Percentiles rank a stretch among this genome's conserved stretches.
Conservation (phyloP, 495 filamentous ascomycete species). For the Hypoxylon trugodes region DNA sequence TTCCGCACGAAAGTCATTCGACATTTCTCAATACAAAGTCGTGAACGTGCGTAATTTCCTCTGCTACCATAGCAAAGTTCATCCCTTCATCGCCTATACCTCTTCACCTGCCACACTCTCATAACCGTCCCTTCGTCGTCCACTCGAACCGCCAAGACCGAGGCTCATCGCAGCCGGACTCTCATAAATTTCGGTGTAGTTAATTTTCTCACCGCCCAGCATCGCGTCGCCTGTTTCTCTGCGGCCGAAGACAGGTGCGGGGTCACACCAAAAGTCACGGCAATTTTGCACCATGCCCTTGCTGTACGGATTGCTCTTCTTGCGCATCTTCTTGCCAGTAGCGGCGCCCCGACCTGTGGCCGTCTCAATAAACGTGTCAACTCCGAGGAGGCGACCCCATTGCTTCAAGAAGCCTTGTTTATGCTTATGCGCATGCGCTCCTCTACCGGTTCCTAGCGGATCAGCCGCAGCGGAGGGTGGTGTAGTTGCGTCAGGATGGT, state of each 20-base stretch:
- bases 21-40: slow-evolving; percentile 23
- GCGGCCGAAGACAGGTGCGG: slow-evolving; percentile 79
- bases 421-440: slow-evolving; percentile 58
- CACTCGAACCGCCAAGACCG: slow-evolving; percentile 25
- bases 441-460: slow-evolving; percentile 54
- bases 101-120: slow-evolving; percentile 56
- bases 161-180: slow-evolving; percentile 69
- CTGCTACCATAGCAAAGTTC: background rate
- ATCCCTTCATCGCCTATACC: slow-evolving; percentile 37
- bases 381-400: slow-evolving; percentile 83
- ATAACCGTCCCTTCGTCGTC: slow-evolving; percentile 51
- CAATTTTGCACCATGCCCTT: slow-evolving; percentile 85
- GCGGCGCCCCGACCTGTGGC: slow-evolving; percentile 66
- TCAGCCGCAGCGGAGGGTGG: slow-evolving; percentile 51
- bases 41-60: background rate
- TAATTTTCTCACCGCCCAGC: slow-evolving; percentile 79
- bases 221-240: slow-evolving; percentile 76
- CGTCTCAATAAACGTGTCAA: slow-evolving; percentile 91
- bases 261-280: slow-evolving; percentile 95
- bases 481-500: slow-evolving; percentile 45
- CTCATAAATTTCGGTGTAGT: slow-evolving; percentile 92
- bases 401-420: slow-evolving; percentile 75
- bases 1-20: background rate
- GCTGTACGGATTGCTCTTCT: slow-evolving; percentile 82
- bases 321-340: slow-evolving; percentile 55